Base-by-base conservation (phyloP, 208 protist genomes). In the Crithidia thermophila region DNA sequence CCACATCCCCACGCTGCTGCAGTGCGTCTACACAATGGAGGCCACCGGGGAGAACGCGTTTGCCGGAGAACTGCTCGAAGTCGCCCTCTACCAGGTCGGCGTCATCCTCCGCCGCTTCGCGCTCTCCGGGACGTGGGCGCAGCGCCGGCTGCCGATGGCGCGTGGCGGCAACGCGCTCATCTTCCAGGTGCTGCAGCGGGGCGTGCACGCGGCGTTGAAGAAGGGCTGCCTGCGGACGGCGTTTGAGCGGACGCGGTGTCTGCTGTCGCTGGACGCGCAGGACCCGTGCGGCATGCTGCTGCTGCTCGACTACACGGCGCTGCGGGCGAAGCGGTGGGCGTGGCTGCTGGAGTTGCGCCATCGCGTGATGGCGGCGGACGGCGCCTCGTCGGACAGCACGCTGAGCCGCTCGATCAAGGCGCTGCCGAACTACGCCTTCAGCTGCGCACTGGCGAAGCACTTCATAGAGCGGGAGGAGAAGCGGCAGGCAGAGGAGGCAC, bases 1-100 rank as follows among this genome's bases (percentile, higher is more conserved):
- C 59, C 88, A 93, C 79, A 74, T 96, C n/a, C 91, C 88, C 0
- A 91, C 85, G 9, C 70, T 96, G 47, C 76, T 94, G 60, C 68
- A 82, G 66, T 75, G 81, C 39, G 71, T 77, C 55, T 75, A 73
- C 49, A 53, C 82, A 28, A 90, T 96, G 63, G 73, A 87, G 53
- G 77, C 84, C 11, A 90, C 88, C 40, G 85, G 84, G 11, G 75
- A 85, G 39, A 65, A 69, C 25, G 66, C 75, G 18, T 72, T 78
- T 31, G 78, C 84, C 18, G 56, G 72, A 30, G 86, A 94, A 73
- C 75, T 85, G 59, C 75, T 89, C 34, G 86, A 96, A 36, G 49
- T 93, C 46, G 88, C 86, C 18, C 81, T 96, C 27, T 96, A 93
- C 66, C 81, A 85, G 49, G 74, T 89, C 20, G 91, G 91, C 34